A percentile compares a stretch with the other conserved stretches of the same genome.
phyloP scores from a whole-genome alignment of 2,329 filamentous ascomycete genomes.

The Cryphonectria carpinicola region DNA sequence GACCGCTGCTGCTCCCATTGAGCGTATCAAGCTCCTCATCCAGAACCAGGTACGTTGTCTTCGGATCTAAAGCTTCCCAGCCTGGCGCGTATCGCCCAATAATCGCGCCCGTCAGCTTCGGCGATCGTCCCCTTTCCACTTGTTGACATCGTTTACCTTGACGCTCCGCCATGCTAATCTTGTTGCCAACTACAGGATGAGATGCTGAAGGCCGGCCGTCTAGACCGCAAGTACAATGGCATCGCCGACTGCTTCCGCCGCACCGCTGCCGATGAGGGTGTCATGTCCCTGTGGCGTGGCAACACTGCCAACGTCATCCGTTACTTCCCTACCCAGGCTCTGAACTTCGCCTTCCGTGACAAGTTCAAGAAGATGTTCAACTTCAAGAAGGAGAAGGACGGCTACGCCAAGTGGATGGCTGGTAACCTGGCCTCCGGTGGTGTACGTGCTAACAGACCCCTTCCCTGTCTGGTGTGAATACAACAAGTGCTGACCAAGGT shows the following conservation, averaged over 20 bases:
- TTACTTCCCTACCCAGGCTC: constrained; percentile 99
- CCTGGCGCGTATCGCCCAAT: neutral
- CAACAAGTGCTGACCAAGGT: constrained; percentile 18
- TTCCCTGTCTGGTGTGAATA: neutral
- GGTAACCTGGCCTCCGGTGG: constrained; percentile 99
- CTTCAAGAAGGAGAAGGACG: constrained; percentile 99
- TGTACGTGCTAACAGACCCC: constrained; percentile 64
- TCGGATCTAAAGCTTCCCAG: neutral
- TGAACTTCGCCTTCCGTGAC: constrained; percentile 99
- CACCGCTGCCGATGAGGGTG: constrained; percentile 88
- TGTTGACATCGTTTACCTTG: neutral
- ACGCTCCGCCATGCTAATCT: constrained; percentile 36
- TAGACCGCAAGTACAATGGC: constrained; percentile 94
- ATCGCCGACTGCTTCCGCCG: constrained; percentile 95
- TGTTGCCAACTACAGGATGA: constrained; percentile 73
- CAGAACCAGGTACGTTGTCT: constrained; percentile 91
- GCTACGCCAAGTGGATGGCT: constrained; percentile 98
- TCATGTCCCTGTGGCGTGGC: constrained; percentile 96
- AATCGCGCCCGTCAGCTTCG: neutral
- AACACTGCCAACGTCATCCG: constrained; percentile 99
- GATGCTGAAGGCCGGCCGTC: constrained; percentile 98
- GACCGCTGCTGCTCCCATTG: constrained; percentile 99
- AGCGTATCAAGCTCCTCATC: constrained; percentile 99
- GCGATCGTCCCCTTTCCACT: neutral
- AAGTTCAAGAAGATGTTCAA: constrained; percentile 99